Base-by-base conservation (phyloP, 108 stramenopile species). In the Cyclotella sp. region DNA sequence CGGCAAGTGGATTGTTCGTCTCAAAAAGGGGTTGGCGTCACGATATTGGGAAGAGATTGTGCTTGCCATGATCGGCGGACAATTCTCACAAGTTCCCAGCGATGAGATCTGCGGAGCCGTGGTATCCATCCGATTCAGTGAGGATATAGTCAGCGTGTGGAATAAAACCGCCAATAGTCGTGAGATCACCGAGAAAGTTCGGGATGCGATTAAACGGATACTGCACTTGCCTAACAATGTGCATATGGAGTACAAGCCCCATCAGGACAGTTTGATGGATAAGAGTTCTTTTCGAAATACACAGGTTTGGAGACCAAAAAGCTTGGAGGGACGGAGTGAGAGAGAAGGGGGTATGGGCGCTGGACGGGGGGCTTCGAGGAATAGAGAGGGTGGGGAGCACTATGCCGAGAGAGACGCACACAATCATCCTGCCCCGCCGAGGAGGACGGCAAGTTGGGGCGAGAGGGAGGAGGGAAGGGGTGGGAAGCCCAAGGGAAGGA, bases 141-240 rank as follows among this genome's bases (percentile, higher is more conserved):
- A 98, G 86, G 98, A 98, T 82, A 94, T 98, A 74, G 79, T 98
- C 47, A 91, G 94, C 55, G 84, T 98, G 15, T 98, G 98, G 98
- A 98, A 97, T 75, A 76, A 77, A 22, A 92, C 87, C 28, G 84
- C 95, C 51, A 74, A 73, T 19, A 95, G 97, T 76, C 68, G 84
- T 22, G 91, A 94, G 30, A 70, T 93, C 39, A 82, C 85, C 40
- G 89, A 91, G 15, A 84, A 87, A 44, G 87, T 98, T 27, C 83
- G 94, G 41, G 95, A 97, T 51, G 89, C 84, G 16, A 88, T 97
- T 60, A 95, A 92, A 73, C 88, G 87, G 65, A 70, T 95, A 30
- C 73, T 97, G 60, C 92, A 93, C 47, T 72, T 98, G 30, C 95
- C 96, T 0, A 93, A 88, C 7, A 79, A 85, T 68, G 78, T 66